phyloP scores from a whole-genome alignment of 139 green algal species.

The Chlorella sp. region DNA sequence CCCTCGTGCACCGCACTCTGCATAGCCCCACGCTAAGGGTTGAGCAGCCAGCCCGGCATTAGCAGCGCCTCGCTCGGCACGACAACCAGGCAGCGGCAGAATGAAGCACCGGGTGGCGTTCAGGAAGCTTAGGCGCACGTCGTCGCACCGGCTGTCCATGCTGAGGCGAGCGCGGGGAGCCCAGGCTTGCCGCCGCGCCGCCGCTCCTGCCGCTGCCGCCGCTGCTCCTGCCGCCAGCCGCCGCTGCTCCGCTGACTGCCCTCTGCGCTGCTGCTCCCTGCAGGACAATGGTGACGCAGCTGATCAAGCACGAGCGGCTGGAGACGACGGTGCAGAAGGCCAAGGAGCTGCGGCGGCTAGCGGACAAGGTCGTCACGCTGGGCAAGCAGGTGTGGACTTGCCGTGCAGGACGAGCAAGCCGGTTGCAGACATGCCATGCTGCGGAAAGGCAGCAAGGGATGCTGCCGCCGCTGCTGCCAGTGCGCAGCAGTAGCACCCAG shows the following conservation, averaged over 20 bases:
- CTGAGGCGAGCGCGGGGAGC: slow-evolving; percentile 39
- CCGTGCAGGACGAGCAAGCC: too few species aligned
- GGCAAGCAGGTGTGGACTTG: slow-evolving; percentile 75
- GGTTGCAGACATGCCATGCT: too few species aligned
- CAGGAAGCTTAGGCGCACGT: slow-evolving; percentile 53
- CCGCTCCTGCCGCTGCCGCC: neutral
- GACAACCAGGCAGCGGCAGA: neutral
- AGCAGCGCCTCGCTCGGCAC: neutral
- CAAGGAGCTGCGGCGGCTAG: slow-evolving; percentile 82
- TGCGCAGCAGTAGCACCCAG: neutral
- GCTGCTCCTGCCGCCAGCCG: neutral
- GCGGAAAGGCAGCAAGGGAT: neutral
- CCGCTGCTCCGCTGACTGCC: neutral
- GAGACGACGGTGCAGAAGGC: slow-evolving; percentile 91
- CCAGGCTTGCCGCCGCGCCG: too few species aligned
- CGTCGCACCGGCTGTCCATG: slow-evolving; percentile 66
- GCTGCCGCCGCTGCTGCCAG: neutral
- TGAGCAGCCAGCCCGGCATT: neutral
- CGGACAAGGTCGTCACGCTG: slow-evolving; percentile 83
- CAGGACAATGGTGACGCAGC: slow-evolving; percentile 95
- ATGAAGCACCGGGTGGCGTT: slow-evolving; percentile 60
- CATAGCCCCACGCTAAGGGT: neutral
- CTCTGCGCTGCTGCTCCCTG: neutral
- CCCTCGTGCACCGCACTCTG: neutral
- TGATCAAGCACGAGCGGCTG: slow-evolving; percentile 93